phyloP scores from a whole-genome alignment of 495 filamentous ascomycete genomes.

The Podospora bellae-mahoneyi region DNA sequence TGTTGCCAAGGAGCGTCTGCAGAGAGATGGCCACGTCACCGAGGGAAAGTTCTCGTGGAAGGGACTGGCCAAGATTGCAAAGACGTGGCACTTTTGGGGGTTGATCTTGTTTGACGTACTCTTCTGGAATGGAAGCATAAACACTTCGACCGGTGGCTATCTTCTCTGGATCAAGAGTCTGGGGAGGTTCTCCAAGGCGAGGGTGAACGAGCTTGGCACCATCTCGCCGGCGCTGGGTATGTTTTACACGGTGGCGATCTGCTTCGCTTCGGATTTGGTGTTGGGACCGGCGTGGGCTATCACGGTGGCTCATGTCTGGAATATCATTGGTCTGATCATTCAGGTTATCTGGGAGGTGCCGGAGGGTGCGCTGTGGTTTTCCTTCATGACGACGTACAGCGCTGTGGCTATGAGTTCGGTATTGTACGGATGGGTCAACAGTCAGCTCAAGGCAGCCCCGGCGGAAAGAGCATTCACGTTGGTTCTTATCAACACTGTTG shows the following conservation, averaged over 20 bases:
- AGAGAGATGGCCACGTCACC: constrained; percentile 34
- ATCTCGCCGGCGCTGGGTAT: constrained; percentile 41
- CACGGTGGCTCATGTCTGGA: constrained; percentile 30
- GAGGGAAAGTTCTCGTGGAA: constrained; percentile 28
- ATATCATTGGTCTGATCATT: constrained; percentile 34
- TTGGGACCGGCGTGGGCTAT: constrained; percentile 39
- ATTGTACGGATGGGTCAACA: constrained; percentile 38
- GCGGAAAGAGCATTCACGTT: constrained; percentile 33
- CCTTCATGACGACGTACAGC: constrained; percentile 37
- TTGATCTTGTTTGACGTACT: constrained; percentile 46
- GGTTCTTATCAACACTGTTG: constrained; percentile 31
- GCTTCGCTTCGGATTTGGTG: constrained; percentile 46
- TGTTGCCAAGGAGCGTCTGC: constrained; percentile 35
- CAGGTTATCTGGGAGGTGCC: constrained; percentile 44
- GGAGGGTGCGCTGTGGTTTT: constrained; percentile 47
- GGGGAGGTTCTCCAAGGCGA: constrained; percentile 26
- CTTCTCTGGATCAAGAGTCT: constrained; percentile 39
- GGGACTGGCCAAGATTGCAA: constrained; percentile 32
- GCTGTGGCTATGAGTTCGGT: constrained; percentile 35
- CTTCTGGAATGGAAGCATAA: constrained; percentile 47
- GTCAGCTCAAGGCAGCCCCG: constrained; percentile 26
- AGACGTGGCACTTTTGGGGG: constrained; percentile 37
- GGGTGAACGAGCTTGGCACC: constrained; percentile 34
- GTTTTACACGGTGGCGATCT: constrained; percentile 45
- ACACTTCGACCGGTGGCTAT: constrained; percentile 40